These are phyloP conservation scores for Scytalidium sp. DNA, from an alignment of 2,329 filamentous ascomycete genomes.

Conservation along the genomic window DNA sequence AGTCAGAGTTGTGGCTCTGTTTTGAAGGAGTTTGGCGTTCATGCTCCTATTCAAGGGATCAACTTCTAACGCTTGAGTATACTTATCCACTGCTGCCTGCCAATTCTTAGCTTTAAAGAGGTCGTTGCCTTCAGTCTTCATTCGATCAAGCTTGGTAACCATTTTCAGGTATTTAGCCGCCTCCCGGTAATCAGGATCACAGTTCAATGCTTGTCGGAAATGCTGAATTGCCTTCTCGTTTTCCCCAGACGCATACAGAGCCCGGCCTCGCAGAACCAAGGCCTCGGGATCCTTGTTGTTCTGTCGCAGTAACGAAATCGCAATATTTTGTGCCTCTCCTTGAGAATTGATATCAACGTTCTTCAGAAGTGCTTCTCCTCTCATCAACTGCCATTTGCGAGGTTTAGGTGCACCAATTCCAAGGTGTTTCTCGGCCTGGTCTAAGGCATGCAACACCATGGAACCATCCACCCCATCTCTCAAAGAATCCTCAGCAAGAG, in stretches of 20 bases:
- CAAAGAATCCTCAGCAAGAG: slow-evolving; percentile 75
- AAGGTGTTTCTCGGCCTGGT: slow-evolving; percentile 81
- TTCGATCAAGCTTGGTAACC: slow-evolving; percentile 87
- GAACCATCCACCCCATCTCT: slow-evolving; percentile 75
- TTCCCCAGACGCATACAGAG: slow-evolving; percentile 87
- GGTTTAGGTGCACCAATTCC: slow-evolving; percentile 75
- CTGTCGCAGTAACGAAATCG: slow-evolving; percentile 78
- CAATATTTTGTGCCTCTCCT: slow-evolving; percentile 88
- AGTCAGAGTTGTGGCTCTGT: slow-evolving; percentile 81
- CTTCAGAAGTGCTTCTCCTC: slow-evolving; percentile 86
- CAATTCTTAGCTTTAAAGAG: slow-evolving; percentile 85
- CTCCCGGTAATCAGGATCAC: slow-evolving; percentile 87
- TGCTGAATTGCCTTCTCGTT: slow-evolving; percentile 93
- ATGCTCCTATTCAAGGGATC: slow-evolving; percentile 87
- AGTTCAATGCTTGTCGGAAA: slow-evolving; percentile 83
- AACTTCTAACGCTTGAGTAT: slow-evolving; percentile 77
- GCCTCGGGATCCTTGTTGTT: slow-evolving; percentile 95
- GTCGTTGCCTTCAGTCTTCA: slow-evolving; percentile 89
- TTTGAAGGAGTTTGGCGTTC: slow-evolving; percentile 92
- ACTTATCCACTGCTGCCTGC: slow-evolving; percentile 79
- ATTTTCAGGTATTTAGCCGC: slow-evolving; percentile 86
- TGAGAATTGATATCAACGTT: slow-evolving; percentile 88
- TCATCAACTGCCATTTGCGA: slow-evolving; percentile 90
- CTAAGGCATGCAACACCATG: slow-evolving; percentile 88
- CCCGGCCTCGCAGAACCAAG: slow-evolving; percentile 81